Conservation (phyloP, 495 filamentous ascomycete species). For the Cenococcum geophilum region DNA sequence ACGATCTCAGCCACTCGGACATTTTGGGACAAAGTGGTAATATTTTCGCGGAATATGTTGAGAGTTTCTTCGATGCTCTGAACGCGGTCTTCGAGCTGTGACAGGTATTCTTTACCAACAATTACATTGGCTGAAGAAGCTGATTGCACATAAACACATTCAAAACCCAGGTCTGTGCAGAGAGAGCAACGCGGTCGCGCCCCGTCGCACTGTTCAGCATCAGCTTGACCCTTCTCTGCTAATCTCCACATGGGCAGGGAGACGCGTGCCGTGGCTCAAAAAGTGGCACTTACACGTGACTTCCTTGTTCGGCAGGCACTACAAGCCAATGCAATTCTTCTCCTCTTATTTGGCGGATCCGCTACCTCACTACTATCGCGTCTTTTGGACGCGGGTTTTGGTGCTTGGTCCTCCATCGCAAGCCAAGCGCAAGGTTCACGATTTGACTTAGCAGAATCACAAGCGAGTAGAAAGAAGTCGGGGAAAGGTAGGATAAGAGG, state of each 20-base stretch:
- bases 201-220: conserved; percentile 41
- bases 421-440: too few species aligned
- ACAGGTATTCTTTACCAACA: conserved; percentile 42
- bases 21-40: neutral
- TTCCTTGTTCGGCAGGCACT: conserved; percentile 45
- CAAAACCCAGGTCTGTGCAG: conserved; percentile 43
- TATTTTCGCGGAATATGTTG: neutral
- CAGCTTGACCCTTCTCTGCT: neutral
- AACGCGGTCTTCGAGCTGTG: neutral
- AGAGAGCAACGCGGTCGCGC: conserved; percentile 42
- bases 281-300: conserved; percentile 38
- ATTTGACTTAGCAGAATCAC: too few species aligned
- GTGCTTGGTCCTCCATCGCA: too few species aligned
- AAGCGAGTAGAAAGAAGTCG: too few species aligned
- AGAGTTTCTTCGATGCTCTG: neutral
- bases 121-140: conserved; percentile 42
- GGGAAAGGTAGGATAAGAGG: too few species aligned
- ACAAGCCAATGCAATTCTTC: conserved; percentile 42
- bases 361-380: too few species aligned
- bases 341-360: conserved; percentile 31
- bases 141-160: conserved; percentile 44
- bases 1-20: neutral
- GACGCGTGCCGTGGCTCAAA: neutral
- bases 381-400: too few species aligned
- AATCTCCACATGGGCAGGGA: neutral